Evolutionary conservation across 2,329 filamentous ascomycete species (phyloP), one percentile per base, ranked within the genome.

Genomic region (Aspergillus sp.): DNA sequence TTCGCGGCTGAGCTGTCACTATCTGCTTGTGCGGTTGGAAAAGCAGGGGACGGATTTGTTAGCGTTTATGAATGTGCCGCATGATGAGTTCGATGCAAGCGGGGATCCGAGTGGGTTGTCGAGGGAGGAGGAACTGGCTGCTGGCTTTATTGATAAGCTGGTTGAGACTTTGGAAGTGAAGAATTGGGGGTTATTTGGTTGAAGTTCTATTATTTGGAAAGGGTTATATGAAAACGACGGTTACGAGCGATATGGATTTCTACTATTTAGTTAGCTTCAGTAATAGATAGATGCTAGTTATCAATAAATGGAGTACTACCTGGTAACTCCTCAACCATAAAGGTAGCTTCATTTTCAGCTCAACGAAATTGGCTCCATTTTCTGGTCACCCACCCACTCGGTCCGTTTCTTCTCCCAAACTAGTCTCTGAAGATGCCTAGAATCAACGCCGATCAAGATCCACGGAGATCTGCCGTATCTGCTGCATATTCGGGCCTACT

Each of bases 51-150:
- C 90, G 1, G 91, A 97, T 68, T 72, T 97, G 35, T 73, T 95
- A 42, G 82, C 95, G 53, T 87, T 87, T 37, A 81, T 95, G 62
- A 96, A 95, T 68, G 86, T 95, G 43, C 91, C 90, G 23, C 85
- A 93, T 66, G 83, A 85, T 7, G 83, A 88, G 27, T 81, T 91
- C 48, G 83, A 83, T 13, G 83, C 79, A 63, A 78, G 79, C 60
- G 86, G 84, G 3, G 77, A 81, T 66, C 70, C 87, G 54, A 83
- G 88, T 59, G 84, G 83, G 45, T 78, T 84, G 58, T 79, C 79
- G 5, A 79, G 85, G 33, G 85, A 88, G 63, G 82, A 85, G 62
- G 81, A 71, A 59, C 39, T 64, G 43, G 71, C 64, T 7, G 55
- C 58, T 43, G 63, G 60, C 35, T 48, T 64, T 20, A 51, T 73